phyloP scores from a whole-genome alignment of 331 rosid species.

The Quercus tomentella region DNA sequence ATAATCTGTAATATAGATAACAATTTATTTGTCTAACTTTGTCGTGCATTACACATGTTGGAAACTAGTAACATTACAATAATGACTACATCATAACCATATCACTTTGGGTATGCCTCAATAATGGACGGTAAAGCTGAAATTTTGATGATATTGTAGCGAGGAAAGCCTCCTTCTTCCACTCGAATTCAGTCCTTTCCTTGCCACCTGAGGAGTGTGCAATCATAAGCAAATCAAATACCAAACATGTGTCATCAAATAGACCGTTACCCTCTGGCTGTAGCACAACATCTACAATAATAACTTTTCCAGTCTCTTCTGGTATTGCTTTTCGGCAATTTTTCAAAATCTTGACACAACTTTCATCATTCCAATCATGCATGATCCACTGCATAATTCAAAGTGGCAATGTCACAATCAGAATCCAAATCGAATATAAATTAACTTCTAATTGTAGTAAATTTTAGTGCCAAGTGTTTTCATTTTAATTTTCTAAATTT shows the following conservation, averaged over 20 bases:
- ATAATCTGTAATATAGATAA: too few relatives aligned
- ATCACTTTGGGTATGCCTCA: slow-evolving; percentile 42
- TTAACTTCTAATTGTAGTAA: too few relatives aligned
- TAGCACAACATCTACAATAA: slow-evolving; percentile 28
- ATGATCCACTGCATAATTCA: slow-evolving; percentile 29
- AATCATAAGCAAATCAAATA: slow-evolving; percentile 54
- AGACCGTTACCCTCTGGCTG: slow-evolving; percentile 33
- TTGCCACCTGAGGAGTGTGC: slow-evolving; percentile 61
- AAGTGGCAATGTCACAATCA: too few relatives aligned
- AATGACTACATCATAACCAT: too few relatives aligned
- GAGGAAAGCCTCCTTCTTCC: slow-evolving; percentile 62
- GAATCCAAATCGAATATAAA: too few relatives aligned
- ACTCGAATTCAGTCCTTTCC: slow-evolving; percentile 60
- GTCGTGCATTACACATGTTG: too few relatives aligned
- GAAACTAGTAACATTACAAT: too few relatives aligned
- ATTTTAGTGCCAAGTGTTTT: too few relatives aligned
- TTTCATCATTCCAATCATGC: slow-evolving; percentile 47
- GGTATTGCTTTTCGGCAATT: slow-evolving; percentile 36
- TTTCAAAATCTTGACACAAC: slow-evolving; percentile 40
- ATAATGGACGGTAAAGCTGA: slow-evolving; percentile 49
- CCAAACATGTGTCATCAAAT: slow-evolving; percentile 42
- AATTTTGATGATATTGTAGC: slow-evolving; percentile 52
- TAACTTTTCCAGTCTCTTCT: slow-evolving; percentile 27
- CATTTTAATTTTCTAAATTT: too few relatives aligned
- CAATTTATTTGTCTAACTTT: too few relatives aligned